Evolutionary conservation across 2,329 filamentous ascomycete genomes (phyloP).

Genomic region (Monosporascus cannonballus): DNA sequence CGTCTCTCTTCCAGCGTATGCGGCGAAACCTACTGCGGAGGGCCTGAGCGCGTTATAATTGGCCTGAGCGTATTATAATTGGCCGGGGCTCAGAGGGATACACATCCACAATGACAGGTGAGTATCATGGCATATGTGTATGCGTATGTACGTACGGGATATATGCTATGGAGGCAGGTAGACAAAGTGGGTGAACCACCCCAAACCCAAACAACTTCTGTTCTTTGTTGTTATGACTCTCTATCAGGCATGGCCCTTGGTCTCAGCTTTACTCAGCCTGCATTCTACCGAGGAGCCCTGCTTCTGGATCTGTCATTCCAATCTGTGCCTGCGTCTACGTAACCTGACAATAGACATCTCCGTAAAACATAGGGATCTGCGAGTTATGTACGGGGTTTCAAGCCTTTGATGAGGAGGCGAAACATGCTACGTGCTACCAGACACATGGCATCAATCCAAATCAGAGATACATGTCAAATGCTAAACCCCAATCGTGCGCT

Average conservation of each 20-base stretch:
- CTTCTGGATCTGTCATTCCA: neutral
- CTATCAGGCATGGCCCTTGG: neutral
- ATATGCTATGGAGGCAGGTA: too few relatives aligned
- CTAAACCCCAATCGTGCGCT: too few relatives aligned
- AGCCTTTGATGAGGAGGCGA: too few relatives aligned
- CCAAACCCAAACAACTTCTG: neutral
- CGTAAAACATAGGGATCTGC: too few relatives aligned
- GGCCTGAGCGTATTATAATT: slow-evolving; percentile 8
- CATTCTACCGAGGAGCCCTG: neutral
- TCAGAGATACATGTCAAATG: too few relatives aligned
- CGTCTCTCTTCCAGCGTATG: slow-evolving; percentile 5
- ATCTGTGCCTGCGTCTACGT: too few relatives aligned
- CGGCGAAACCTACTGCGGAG: slow-evolving; percentile 8
- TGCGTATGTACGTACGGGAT: too few relatives aligned
- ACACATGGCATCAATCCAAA: too few relatives aligned
- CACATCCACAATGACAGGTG: slow-evolving; percentile 9
- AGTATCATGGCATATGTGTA: slow-evolving; percentile 6
- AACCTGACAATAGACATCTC: too few relatives aligned
- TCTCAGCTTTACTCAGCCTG: neutral
- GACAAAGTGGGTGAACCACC: too few relatives aligned
- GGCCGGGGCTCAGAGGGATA: neutral
- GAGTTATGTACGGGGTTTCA: too few relatives aligned
- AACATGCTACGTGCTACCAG: too few relatives aligned
- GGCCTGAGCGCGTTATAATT: slow-evolving; percentile 8
- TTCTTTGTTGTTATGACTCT: neutral